Base-by-base conservation (phyloP, 2,329 filamentous ascomycete species). In the Calonectria naviculata region DNA sequence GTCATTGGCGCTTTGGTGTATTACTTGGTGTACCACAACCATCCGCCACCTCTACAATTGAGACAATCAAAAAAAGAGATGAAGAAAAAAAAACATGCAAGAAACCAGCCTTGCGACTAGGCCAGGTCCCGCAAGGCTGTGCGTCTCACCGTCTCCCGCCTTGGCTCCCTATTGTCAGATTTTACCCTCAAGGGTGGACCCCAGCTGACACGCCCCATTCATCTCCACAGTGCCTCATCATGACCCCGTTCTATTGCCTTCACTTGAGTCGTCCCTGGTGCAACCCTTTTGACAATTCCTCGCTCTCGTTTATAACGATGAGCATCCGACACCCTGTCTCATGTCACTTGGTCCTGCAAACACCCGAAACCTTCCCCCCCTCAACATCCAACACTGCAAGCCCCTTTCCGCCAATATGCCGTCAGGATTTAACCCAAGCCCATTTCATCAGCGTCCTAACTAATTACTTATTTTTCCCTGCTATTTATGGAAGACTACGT, bases 401-500 rank as follows among this genome's bases (percentile, higher is more conserved):
- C 34, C 34, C 52, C 52, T 58, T 58, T 58, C 13, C 52, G 15
- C 31, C 7, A 38, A 19, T 34, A 13, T 19, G 31, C 52, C 31
- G 52, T 9, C 52, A 13, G 31, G 52, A 24, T 58, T 58, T 38
- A 26, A 34, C 52, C 52, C 31, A n/a, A 13, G 31, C 31, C 24
- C 31, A 58, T 36, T 58, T 58, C 52, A 58, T 58, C n/a, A 58
- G 52, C 52, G 38, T 58, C 31, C n/a, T 38, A 61, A 61, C 56
- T 61, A 41, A 44, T 41, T 44, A 44, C 28, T 44, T n/a, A 44
- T 61, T 36, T 36, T 36, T 4, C 34, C 19, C 36, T 44, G 31
- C 56, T 61, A 61, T 61, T 61, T 61, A 61, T 61, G 56, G 56
- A 61, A n/a, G 9, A 42, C 28, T 42, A 24, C 15, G 38, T 44